These are phyloP conservation scores for Stephania cephalantha DNA, from an alignment of 164 flowering plant species.

Conservation along the genomic window DNA sequence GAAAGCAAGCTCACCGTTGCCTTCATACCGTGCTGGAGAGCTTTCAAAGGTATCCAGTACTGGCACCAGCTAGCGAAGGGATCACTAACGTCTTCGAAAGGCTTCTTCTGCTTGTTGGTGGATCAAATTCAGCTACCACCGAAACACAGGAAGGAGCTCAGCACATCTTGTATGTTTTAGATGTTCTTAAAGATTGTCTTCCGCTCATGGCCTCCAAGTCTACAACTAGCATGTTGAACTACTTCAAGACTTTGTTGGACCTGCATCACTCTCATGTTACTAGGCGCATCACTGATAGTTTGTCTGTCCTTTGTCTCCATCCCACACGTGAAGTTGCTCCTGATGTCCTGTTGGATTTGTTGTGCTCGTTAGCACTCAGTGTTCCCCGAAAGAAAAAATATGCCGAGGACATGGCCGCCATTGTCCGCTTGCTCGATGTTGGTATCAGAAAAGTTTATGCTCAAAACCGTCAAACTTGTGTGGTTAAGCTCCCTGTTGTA, in stretches of 20 bases:
- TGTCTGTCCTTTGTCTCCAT: slow-evolving; percentile 49
- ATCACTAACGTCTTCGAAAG: slow-evolving; percentile 54
- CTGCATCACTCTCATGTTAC: slow-evolving; percentile 61
- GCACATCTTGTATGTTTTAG: slow-evolving; percentile 63
- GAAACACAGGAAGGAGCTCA: slow-evolving; percentile 71
- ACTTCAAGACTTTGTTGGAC: slow-evolving; percentile 61
- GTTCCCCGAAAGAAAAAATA: slow-evolving; percentile 46
- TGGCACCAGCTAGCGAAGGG: slow-evolving; percentile 70
- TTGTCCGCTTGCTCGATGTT: slow-evolving; percentile 67
- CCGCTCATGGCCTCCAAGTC: slow-evolving; percentile 54
- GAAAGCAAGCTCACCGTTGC: slow-evolving; percentile 52
- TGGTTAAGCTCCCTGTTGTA: slow-evolving; percentile 67
- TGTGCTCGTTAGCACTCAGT: slow-evolving; percentile 50
- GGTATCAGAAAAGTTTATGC: slow-evolving; percentile 63
- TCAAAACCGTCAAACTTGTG: slow-evolving; percentile 52
- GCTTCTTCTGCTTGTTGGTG: slow-evolving; percentile 71
- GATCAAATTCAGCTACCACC: slow-evolving; percentile 34
- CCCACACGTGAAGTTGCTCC: slow-evolving; percentile 47
- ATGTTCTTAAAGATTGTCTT: slow-evolving; percentile 69
- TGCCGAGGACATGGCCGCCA: slow-evolving; percentile 63
- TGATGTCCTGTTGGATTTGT: slow-evolving; percentile 56
- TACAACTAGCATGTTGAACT: slow-evolving; percentile 44
- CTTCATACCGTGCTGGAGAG: slow-evolving; percentile 49
- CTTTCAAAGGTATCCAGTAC: slow-evolving; percentile 38
- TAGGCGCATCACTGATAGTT: slow-evolving; percentile 52